Evolutionary conservation across 1,284 basidiomycete genomes (phyloP).

Genomic region (Inonotus obliquus): DNA sequence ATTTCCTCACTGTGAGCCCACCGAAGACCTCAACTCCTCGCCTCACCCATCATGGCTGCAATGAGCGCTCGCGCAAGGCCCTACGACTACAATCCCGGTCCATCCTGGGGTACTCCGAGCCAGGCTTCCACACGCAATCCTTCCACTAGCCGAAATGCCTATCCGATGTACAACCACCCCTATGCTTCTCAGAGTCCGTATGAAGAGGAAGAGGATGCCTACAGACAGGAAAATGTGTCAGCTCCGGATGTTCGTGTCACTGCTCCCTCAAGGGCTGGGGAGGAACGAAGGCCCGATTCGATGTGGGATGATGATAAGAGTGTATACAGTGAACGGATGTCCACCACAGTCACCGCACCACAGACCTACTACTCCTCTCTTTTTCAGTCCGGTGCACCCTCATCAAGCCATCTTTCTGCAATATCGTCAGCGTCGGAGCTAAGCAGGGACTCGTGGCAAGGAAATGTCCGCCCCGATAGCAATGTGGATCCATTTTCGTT

Average conservation of each 20-base stretch:
- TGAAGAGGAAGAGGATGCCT: neutral
- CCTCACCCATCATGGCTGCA: neutral
- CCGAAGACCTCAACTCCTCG: neutral
- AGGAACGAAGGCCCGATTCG: neutral
- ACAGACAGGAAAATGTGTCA: neutral
- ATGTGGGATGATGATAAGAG: conserved; percentile 13
- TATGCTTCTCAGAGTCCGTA: neutral
- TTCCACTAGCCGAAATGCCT: conserved; percentile 4
- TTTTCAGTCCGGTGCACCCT: conserved; percentile 6
- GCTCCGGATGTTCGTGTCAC: conserved; percentile 11
- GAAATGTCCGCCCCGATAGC: conserved; percentile 19
- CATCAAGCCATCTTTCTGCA: conserved; percentile 13
- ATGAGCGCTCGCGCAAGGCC: neutral
- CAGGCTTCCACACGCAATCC: conserved; percentile 1
- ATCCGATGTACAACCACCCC: conserved; percentile 3
- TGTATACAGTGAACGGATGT: conserved; percentile 17
- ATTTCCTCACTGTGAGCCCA: neutral
- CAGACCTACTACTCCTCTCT: conserved; percentile 14
- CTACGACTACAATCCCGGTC: conserved; percentile 7
- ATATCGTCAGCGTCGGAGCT: conserved; percentile 5
- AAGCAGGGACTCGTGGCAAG: conserved; percentile 27
- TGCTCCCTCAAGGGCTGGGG: conserved; percentile 12
- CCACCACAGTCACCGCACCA: neutral
- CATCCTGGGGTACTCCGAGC: neutral
- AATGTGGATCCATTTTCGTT: conserved; percentile 19